Conservation (phyloP, 106 monocot species). For the Dioscorea dumetorum region DNA sequence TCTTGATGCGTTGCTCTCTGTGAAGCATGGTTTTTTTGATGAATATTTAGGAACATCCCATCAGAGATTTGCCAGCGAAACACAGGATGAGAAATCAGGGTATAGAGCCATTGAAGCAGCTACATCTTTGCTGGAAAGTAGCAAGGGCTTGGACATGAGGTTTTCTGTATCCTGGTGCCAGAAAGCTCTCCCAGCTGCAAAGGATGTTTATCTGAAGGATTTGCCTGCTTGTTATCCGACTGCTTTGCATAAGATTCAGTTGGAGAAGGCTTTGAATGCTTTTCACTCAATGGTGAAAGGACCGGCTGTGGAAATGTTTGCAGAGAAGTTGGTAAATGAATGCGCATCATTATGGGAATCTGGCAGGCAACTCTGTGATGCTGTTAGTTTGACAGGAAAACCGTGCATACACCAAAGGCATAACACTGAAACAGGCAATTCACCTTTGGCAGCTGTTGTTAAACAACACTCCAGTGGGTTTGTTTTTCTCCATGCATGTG, state of each 20-base stretch:
- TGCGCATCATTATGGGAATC: constrained; percentile 79
- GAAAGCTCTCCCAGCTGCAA: constrained; percentile 71
- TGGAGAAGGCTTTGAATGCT: constrained; percentile 67
- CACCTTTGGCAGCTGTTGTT: constrained; percentile 1
- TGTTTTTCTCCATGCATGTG: constrained; percentile 94
- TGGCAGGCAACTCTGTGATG: constrained; percentile 94
- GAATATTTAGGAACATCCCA: constrained; percentile 10
- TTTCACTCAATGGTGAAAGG: constrained; percentile 81
- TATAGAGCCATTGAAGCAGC: constrained; percentile 28
- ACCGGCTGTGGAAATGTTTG: constrained; percentile 54
- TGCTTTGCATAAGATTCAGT: constrained; percentile 45
- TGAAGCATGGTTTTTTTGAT: constrained; percentile 17
- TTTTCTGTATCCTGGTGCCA: constrained; percentile 90
- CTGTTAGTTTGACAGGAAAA: constrained; percentile 76
- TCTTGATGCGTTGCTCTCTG: constrained; percentile 42
- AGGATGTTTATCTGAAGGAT: constrained; percentile 76
- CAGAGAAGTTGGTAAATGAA: constrained; percentile 73
- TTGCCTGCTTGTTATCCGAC: constrained; percentile 87
- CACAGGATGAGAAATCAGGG: constrained; percentile 10
- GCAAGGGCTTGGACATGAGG: constrained; percentile 50
- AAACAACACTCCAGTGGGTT: constrained; percentile 82
- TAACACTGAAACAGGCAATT: constrained; percentile 2
- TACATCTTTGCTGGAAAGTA: constrained; percentile 56
- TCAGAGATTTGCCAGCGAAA: constrained; percentile 7
- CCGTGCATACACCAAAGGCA: constrained; percentile 82